These are phyloP conservation scores for Dioszegia crocea DNA, from an alignment of 768 basidiomycete species.

Conservation along the genomic window DNA sequence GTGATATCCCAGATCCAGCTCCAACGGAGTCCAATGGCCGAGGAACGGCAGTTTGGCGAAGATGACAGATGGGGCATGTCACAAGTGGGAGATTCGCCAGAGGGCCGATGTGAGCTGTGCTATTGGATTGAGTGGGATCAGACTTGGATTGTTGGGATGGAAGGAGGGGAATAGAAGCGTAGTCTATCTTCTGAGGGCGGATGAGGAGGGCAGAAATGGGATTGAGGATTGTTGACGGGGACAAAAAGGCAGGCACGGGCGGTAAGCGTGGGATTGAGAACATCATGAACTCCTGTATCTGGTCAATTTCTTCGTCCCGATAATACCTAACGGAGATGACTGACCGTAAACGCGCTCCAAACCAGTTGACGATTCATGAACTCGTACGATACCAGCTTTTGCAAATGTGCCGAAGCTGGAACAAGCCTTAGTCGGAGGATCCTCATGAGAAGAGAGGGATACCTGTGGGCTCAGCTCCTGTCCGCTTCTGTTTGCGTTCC, in stretches of 20 bases:
- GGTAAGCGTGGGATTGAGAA: constrained; percentile 85
- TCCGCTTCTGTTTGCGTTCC: too few relatives aligned
- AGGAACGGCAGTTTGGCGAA: constrained; percentile 20
- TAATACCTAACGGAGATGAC: constrained; percentile 31
- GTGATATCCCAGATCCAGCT: constrained; percentile 16
- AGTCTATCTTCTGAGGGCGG: constrained; percentile 15
- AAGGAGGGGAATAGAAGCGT: constrained; percentile 13
- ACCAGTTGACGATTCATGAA: constrained; percentile 99
- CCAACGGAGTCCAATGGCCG: constrained; percentile 56
- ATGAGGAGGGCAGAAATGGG: constrained; percentile 19
- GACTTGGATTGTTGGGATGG: constrained; percentile 1
- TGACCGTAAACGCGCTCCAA: constrained; percentile 95
- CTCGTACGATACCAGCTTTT: constrained; percentile 89
- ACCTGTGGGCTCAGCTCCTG: constrained; percentile 56
- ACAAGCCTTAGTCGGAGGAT: constrained; percentile 69
- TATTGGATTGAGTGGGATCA: neutral
- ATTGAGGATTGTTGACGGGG: constrained; percentile 12
- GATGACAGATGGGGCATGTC: constrained; percentile 81
- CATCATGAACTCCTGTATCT: constrained; percentile 79
- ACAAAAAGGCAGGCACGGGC: constrained; percentile 49
- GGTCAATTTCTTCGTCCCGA: neutral
- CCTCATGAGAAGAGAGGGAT: constrained; percentile 77
- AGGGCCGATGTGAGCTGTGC: constrained; percentile 52
- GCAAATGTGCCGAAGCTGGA: constrained; percentile 64
- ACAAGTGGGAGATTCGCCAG: constrained; percentile 65